Evolutionary conservation across 177 flowering plant species (phyloP), one percentile per base, ranked within the genome.

Genomic region (Vitis hybrid): DNA sequence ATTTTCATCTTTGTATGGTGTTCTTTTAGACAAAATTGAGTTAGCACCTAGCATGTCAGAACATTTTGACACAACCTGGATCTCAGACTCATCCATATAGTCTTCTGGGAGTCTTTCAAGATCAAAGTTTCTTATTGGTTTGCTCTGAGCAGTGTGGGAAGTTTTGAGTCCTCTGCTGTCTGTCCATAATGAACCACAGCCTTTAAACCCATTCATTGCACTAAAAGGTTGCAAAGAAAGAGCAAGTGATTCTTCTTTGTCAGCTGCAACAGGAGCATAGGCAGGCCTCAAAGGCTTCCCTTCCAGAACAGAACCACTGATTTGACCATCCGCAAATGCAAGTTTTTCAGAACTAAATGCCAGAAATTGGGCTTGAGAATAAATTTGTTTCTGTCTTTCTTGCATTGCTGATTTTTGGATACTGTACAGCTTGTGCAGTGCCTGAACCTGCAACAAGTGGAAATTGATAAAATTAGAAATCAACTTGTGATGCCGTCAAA

Each of bases 341-440:
- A 67, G 1, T 22, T 28, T 59, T 13, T 61, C 55, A 38, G 62
- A 61, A 73, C n/a, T 68, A 67, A 61, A 38, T 67, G 75, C 22
- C 51, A 71, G 47, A 11, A 62, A 50, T 49, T 66, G 60, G 44
- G 54, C 65, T 47, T 22, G 62, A 62, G 58, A 56, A 50, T 20
- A 55, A 24, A 75, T 71, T 11, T 44, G 47, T 56, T 68, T 65
- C 22, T 19, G 73, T 47, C 52, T 65, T 56, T 77, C 79, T 54
- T 73, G 70, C 79, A 77, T 77, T 13, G 70, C 79, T 24, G 59
- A 69, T 60, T 64, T 77, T 66, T 77, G 79, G 65, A 73, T 63
- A 69, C 24, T 54, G 64, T 77, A 77, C 50, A 73, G 67, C 24
- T 77, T 64, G 67, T 73, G 76, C 67, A 73, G 62, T 18, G 73